A percentile compares a stretch with the other conserved stretches of the same genome.
Conservation (phyloP, 495 filamentous ascomycete species). For the Hypoxylon subgilvum region DNA sequence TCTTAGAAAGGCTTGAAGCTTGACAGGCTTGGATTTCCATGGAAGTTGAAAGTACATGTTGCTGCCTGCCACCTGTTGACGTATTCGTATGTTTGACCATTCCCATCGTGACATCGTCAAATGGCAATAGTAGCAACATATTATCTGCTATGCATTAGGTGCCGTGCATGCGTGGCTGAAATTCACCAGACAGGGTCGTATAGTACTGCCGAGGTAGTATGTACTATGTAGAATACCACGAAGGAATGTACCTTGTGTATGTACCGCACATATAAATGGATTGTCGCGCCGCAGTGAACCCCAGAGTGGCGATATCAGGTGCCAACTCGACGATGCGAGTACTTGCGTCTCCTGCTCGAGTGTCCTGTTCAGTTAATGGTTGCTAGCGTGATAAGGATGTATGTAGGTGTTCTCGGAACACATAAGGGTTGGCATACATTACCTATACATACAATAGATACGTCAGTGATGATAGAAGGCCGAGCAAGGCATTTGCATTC, state of each 20-base stretch:
- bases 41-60: no score
- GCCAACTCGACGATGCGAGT: constrained; percentile 32
- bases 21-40: no score
- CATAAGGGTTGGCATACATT: no score
- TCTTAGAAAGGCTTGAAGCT: no score
- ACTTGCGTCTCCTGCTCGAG: constrained; percentile 28
- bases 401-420: no score
- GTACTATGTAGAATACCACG: constrained; percentile 4
- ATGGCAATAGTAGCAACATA: no score
- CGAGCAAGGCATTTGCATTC: constrained; percentile 3
- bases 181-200: background rate
- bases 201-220: constrained; percentile 1
- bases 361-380: constrained; percentile 2
- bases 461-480: constrained; percentile 11
- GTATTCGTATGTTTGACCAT: no score
- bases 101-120: no score
- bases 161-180: background rate
- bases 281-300: constrained; percentile 4
- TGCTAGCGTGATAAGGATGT: constrained; percentile 2
- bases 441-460: background rate
- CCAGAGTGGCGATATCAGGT: constrained; percentile 29
- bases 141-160: no score
- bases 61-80: no score
- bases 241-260: no score
- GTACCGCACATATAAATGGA: constrained; percentile 7